These are phyloP conservation scores for Pelagophyceae sp. DNA, from an alignment of 352 stramenopile species.

Conservation along the genomic window DNA sequence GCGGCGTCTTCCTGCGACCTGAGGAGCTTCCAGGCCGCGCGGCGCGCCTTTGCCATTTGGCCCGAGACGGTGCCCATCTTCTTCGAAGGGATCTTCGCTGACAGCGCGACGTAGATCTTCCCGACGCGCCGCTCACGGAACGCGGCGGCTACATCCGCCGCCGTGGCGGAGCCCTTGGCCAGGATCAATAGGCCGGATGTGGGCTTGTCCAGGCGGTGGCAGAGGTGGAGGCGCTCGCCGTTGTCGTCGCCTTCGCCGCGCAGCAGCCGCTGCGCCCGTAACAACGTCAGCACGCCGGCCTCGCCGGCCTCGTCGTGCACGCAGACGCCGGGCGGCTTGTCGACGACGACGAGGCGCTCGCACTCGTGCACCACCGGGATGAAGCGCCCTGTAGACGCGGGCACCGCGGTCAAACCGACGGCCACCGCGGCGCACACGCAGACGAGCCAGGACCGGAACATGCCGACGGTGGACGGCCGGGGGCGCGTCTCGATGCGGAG, in stretches of 20 bases:
- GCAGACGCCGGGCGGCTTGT: constrained; percentile 45
- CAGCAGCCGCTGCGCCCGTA: constrained; percentile 20
- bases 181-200: constrained; percentile 52
- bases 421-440: too few species aligned
- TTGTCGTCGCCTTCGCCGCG: not conserved
- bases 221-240: constrained; percentile 11
- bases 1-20: constrained; percentile 26
- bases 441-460: too few species aligned
- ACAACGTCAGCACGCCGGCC: constrained; percentile 20
- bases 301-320: constrained; percentile 39
- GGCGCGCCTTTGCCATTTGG: constrained; percentile 39
- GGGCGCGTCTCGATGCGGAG: too few species aligned
- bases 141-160: constrained; percentile 33
- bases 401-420: too few species aligned
- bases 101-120: constrained; percentile 51
- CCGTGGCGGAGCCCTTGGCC: constrained; percentile 41
- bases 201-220: constrained; percentile 48
- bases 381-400: too few species aligned
- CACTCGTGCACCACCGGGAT: constrained; percentile 52
- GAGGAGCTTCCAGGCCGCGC: constrained; percentile 49
- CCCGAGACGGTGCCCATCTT: constrained; percentile 52
- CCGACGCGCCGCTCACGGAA: constrained; percentile 34
- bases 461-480: too few species aligned
- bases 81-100: constrained; percentile 39
- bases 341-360: constrained; percentile 40